Percentiles rank a stretch among this genome's conserved stretches.
Evolutionary conservation across 1,139 yeast genomes (phyloP).

Genomic region (Casaregolazyma suthepensis): DNA sequence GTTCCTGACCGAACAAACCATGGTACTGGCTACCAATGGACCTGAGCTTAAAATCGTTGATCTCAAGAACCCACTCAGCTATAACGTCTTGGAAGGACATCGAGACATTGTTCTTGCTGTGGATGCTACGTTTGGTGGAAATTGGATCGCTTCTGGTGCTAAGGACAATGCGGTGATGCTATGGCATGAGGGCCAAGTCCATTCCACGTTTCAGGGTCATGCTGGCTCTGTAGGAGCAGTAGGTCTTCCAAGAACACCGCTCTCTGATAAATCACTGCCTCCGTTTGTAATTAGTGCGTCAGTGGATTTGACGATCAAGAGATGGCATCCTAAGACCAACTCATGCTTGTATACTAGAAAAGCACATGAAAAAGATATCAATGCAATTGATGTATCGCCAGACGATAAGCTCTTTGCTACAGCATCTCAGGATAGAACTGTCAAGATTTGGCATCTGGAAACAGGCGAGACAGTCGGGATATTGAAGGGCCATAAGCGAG

Average conservation of each 20-base stretch:
- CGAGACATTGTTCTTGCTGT: conserved; percentile 75
- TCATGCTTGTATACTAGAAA: conserved; percentile 80
- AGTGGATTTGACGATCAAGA: conserved; percentile 81
- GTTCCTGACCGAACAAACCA: conserved; percentile 40
- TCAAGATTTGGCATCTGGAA: conserved; percentile 79
- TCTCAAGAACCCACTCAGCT: conserved; percentile 47
- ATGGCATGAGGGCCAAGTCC: conserved; percentile 46
- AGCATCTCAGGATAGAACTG: conserved; percentile 92
- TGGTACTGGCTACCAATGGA: conserved; percentile 91
- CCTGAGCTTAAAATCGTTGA: conserved; percentile 73
- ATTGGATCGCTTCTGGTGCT: conserved; percentile 89
- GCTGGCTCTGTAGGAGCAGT: conserved; percentile 83
- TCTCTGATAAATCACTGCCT: conserved; percentile 41
- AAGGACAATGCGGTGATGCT: conserved; percentile 81
- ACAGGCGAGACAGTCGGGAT: conserved; percentile 82
- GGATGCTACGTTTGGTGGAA: conserved; percentile 72
- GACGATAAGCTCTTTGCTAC: conserved; percentile 85
- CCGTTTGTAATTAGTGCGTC: conserved; percentile 78
- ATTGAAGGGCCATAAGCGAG: conserved; percentile 84
- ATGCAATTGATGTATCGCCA: conserved; percentile 80
- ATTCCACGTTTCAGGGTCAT: conserved; percentile 59
- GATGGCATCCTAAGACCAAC: conserved; percentile 51
- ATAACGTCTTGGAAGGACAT: conserved; percentile 70
- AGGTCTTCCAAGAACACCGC: conserved; percentile 58
- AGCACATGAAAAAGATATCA: conserved; percentile 96